phyloP scores from a whole-genome alignment of 106 monocot genomes.

The Dendrobium officinale region DNA sequence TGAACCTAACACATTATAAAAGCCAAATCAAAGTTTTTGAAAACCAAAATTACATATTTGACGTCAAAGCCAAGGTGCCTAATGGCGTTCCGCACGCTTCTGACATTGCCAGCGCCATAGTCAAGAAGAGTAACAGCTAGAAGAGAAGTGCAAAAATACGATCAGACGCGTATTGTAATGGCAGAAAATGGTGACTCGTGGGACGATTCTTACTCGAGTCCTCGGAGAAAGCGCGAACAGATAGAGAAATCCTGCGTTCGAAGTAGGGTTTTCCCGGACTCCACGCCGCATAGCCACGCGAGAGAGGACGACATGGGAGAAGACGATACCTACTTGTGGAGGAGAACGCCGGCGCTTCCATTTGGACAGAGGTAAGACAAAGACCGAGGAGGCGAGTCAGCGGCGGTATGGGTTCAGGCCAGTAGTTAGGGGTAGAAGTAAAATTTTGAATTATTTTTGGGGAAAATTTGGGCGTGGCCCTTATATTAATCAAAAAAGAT shows the following conservation, averaged over 20 bases:
- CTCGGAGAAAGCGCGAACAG: not conserved
- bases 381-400: not conserved
- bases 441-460: too few relatives aligned
- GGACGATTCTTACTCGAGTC: slow-evolving; percentile 6
- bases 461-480: too few relatives aligned
- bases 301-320: not conserved
- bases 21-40: not conserved
- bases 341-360: slow-evolving; percentile 5
- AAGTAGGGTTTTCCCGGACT: not conserved
- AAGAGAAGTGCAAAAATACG: not conserved
- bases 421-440: too few relatives aligned
- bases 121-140: slow-evolving; percentile 78
- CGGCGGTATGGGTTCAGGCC: not conserved
- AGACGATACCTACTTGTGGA: not conserved
- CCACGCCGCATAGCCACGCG: not conserved
- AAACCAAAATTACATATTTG: slow-evolving; percentile 51
- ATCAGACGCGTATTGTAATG: not conserved
- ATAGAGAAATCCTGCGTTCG: not conserved
- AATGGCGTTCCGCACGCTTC: slow-evolving; percentile 86
- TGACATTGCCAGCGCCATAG: slow-evolving; percentile 89
- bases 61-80: slow-evolving; percentile 65
- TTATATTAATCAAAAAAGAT: too few relatives aligned
- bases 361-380: not conserved
- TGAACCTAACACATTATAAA: not conserved
- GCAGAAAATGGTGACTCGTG: not conserved